phyloP scores from a whole-genome alignment of 1,284 basidiomycete genomes.

The Marasmius sp. region DNA sequence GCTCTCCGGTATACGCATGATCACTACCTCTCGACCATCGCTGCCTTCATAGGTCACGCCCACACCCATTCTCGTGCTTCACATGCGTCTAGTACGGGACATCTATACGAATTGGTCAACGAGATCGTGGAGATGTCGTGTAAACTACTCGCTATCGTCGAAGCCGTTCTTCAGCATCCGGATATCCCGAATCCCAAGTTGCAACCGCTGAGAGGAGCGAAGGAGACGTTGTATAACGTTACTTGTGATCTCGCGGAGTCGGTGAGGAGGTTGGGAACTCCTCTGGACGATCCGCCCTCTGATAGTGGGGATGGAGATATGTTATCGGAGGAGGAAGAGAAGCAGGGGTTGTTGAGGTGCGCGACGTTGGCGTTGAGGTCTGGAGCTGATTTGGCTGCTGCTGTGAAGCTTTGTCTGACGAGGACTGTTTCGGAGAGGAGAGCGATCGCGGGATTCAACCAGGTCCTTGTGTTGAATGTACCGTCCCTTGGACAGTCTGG shows the following conservation, averaged over 20 bases:
- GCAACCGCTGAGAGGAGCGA: constrained; percentile 64
- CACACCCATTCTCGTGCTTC: constrained; percentile 89
- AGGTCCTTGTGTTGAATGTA: constrained; percentile 63
- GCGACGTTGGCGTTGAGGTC: constrained; percentile 87
- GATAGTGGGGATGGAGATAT: constrained; percentile 19
- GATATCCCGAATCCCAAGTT: constrained; percentile 57
- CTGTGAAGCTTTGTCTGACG: constrained; percentile 76
- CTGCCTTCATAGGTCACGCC: constrained; percentile 95
- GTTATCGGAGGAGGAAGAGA: constrained; percentile 69
- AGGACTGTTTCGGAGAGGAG: constrained; percentile 52
- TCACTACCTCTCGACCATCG: constrained; percentile 89
- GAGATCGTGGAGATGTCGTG: constrained; percentile 94
- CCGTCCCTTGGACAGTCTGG: constrained; percentile 48
- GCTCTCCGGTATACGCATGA: constrained; percentile 80
- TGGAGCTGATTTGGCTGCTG: constrained; percentile 84
- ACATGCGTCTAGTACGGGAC: constrained; percentile 89
- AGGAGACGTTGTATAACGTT: constrained; percentile 83
- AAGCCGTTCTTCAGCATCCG: constrained; percentile 78
- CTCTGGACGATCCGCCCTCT: constrained; percentile 49
- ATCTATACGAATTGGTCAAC: constrained; percentile 90
- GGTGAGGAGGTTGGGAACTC: constrained; percentile 69
- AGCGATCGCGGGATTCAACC: constrained; percentile 24
- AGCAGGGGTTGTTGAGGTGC: constrained; percentile 71
- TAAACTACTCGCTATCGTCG: constrained; percentile 89
- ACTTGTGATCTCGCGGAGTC: constrained; percentile 88